Conservation (phyloP, 176 grass and related monocot species). For the Oryza glumipatula region DNA sequence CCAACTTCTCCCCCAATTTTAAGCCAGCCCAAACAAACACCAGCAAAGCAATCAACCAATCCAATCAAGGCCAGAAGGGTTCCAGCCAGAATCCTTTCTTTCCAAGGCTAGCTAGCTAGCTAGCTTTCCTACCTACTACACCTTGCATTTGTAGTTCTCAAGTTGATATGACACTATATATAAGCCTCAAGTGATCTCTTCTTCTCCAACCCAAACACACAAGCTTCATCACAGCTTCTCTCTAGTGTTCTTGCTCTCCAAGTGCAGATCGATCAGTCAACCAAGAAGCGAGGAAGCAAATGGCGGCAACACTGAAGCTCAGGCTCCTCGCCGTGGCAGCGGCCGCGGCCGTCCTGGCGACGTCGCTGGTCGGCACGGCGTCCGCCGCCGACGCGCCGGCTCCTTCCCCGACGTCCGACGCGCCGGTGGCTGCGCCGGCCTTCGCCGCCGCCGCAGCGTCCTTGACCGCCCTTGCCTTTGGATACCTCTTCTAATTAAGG, state of each 20-base stretch:
- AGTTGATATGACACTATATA: neutral
- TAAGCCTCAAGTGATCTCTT: neutral
- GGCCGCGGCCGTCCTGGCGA: constrained; percentile 7
- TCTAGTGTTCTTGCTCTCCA: neutral
- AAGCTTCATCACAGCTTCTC: neutral
- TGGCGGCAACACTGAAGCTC: constrained; percentile 51
- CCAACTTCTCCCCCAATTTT: neutral
- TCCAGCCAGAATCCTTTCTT: constrained; percentile 44
- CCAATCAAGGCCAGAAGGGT: constrained; percentile 17
- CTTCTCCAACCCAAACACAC: constrained; percentile 4
- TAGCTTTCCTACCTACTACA: neutral
- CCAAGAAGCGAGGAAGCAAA: constrained; percentile 1
- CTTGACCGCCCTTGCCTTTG: constrained; percentile 39
- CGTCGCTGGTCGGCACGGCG: constrained; percentile 33
- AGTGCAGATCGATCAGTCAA: neutral
- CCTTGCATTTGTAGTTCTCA: too few relatives aligned
- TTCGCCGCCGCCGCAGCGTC: constrained; percentile 25
- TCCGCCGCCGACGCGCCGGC: constrained; percentile 39
- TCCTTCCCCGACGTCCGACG: constrained; percentile 42
- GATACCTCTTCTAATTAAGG: constrained; percentile 46
- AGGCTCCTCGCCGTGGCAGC: constrained; percentile 43
- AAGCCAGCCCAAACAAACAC: neutral
- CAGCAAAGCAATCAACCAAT: constrained; percentile 36
- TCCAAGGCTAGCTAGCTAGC: constrained; percentile 2
- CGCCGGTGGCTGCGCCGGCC: constrained; percentile 34